A percentile compares a stretch with the other conserved stretches of the same genome.
Conservation (phyloP, 2,329 filamentous ascomycete species). For the Aspergillus candidus region DNA sequence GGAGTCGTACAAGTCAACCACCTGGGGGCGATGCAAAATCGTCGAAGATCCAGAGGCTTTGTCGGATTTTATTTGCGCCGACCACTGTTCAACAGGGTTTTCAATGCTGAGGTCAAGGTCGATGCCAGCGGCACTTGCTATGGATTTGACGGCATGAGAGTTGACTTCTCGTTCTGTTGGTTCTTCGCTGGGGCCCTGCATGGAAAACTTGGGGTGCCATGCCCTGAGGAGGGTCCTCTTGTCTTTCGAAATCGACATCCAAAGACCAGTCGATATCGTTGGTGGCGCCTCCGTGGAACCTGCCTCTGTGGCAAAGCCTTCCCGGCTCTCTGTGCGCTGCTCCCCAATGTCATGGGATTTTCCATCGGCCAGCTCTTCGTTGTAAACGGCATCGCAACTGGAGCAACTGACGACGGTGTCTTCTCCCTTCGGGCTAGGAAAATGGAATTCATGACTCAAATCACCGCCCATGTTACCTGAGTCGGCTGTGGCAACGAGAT, state of each 20-base stretch:
- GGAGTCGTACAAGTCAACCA: slow-evolving; percentile 38
- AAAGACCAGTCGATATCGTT: slow-evolving; percentile 34
- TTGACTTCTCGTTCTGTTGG: slow-evolving; percentile 44
- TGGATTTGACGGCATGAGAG: slow-evolving; percentile 58
- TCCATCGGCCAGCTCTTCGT: slow-evolving; percentile 72
- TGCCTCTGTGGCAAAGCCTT: slow-evolving; percentile 22
- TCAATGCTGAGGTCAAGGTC: slow-evolving; percentile 67
- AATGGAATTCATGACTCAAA: slow-evolving; percentile 91
- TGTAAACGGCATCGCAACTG: slow-evolving; percentile 69
- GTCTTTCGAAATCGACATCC: slow-evolving; percentile 47
- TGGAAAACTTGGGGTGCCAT: slow-evolving; percentile 53
- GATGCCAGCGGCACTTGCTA: slow-evolving; percentile 46
- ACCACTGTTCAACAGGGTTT: slow-evolving; percentile 52
- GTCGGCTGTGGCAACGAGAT: slow-evolving; percentile 79
- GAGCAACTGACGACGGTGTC: slow-evolving; percentile 75
- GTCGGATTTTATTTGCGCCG: slow-evolving; percentile 27
- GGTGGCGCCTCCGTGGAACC: slow-evolving; percentile 16
- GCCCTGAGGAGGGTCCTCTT: slow-evolving; percentile 62
- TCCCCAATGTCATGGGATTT: slow-evolving; percentile 17
- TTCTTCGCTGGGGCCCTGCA: slow-evolving; percentile 24
- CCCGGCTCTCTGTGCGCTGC: not conserved
- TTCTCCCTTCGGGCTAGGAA: slow-evolving; percentile 72
- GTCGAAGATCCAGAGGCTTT: slow-evolving; percentile 15
- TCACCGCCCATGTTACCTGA: slow-evolving; percentile 95
- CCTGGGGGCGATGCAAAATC: slow-evolving; percentile 20